Base-by-base conservation (phyloP, 1,284 basidiomycete genomes). In the Naganishia liquefaciens region DNA sequence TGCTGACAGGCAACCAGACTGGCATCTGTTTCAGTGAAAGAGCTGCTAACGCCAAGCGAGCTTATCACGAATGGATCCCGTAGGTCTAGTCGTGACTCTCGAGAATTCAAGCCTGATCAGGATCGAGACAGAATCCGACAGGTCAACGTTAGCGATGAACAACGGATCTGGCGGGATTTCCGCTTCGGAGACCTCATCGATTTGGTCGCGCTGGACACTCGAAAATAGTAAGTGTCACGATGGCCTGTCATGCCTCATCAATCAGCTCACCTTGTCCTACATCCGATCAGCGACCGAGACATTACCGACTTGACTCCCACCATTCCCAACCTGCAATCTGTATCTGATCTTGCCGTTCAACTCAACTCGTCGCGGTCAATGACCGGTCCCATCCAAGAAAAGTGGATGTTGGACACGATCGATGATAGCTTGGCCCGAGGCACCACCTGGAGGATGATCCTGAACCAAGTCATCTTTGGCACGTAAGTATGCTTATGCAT, bases 61-160 rank as follows among this genome's bases (percentile, higher is more conserved):
- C 85, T 0, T 87, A 86, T 72, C 85, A 86, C 69, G 85, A 87
- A 70, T 87, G 85, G 85, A 84, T 87, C 80, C 86, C 86, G 21
- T 64, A 25, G 58, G 63, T 58, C 17, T 11, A 2, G 17, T 11
- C 33, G 7, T n/a, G 15, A 17, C 6, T 33, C 15, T 52, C 5
- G 3, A 43, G 23, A 33, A 50, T 37, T 3, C 9, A 27, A 50
- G 7, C 9, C 46, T 42, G 27, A 51, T 21, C n/a, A 21, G 1
- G 7, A 17, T 7, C 1, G 33, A 19, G 37, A 27, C 33, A 64
- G 63, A 13, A 85, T 88, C 64, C 81, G 86, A 9, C 86, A 87
- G 71, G 84, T 87, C 13, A 81, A 81, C 65, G 80, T 82, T 3
- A 82, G 82, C 62, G 85, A 87, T 71, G 82, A 85, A 68, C 81